phyloP scores from a whole-genome alignment of 2,329 filamentous ascomycete genomes.

The Colletotrichum higginsianum region DNA sequence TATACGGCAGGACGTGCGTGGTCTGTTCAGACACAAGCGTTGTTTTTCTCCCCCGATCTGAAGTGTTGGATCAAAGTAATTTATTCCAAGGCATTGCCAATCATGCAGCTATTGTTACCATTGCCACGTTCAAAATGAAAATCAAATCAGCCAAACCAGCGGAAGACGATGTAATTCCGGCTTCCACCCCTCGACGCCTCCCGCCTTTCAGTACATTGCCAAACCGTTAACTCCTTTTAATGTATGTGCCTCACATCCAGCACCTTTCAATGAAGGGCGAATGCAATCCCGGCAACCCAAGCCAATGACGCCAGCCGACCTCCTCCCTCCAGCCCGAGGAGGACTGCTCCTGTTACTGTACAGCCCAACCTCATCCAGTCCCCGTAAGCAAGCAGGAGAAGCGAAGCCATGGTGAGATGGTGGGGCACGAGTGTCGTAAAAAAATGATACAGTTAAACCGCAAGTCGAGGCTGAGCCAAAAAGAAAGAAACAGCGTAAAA shows the following conservation, averaged over 20 bases:
- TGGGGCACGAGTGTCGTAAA: conserved; percentile 30
- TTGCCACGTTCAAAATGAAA: conserved; percentile 33
- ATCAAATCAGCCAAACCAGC: conserved; percentile 44
- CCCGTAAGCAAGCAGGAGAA: conserved; percentile 7
- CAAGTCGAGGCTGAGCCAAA: conserved; percentile 10
- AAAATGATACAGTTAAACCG: conserved; percentile 38
- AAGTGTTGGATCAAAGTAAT: background rate
- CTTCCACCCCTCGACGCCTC: conserved; percentile 34
- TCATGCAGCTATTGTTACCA: conserved; percentile 42
- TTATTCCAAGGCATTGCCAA: conserved; percentile 24
- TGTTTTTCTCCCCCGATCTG: too few relatives aligned
- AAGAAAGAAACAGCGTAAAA: background rate
- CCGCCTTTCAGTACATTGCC: conserved; percentile 45
- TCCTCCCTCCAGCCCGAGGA: conserved; percentile 21
- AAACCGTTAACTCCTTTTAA: conserved; percentile 60
- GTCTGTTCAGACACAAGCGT: too few relatives aligned
- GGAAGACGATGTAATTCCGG: conserved; percentile 16
- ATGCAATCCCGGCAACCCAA: conserved; percentile 35
- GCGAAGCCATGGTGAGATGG: conserved; percentile 12
- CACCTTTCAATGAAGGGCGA: conserved; percentile 33
- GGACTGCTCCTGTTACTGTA: conserved; percentile 26
- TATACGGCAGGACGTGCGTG: too few relatives aligned
- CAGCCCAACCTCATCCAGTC: conserved; percentile 23
- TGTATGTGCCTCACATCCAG: conserved; percentile 58
- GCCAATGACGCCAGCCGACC: conserved; percentile 37